These are phyloP conservation scores for Aspergillus spinulosporus DNA, from an alignment of 2,329 filamentous ascomycete genomes.

Conservation along the genomic window DNA sequence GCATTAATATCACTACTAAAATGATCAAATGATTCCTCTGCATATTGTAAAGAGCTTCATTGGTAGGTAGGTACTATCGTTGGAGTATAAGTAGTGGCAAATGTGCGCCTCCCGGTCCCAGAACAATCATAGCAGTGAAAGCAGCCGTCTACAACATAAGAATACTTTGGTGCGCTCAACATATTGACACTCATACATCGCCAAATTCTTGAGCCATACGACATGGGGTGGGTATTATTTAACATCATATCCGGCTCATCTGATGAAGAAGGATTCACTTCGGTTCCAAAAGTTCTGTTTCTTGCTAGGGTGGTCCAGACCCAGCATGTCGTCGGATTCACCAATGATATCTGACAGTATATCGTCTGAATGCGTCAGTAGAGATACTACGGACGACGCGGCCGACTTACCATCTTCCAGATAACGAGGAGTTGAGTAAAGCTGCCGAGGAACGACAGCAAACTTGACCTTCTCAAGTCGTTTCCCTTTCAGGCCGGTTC, in stretches of 20 bases:
- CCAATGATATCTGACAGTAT: slow-evolving; percentile 62
- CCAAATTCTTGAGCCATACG: neutral
- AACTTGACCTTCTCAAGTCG: slow-evolving; percentile 99
- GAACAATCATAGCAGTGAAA: neutral
- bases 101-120: neutral
- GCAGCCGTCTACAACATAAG: neutral
- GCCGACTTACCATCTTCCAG: slow-evolving; percentile 75
- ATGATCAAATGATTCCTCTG: neutral
- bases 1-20: neutral
- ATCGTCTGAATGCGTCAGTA: slow-evolving; percentile 39
- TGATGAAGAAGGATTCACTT: slow-evolving; percentile 65
- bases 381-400: neutral
- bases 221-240: neutral
- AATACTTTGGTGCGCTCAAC: neutral
- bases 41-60: neutral
- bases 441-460: slow-evolving; percentile 69
- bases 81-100: neutral
- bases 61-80: neutral
- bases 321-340: slow-evolving; percentile 74
- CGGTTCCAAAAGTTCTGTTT: slow-evolving; percentile 59
- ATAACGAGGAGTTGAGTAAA: slow-evolving; percentile 77
- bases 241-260: slow-evolving; percentile 38
- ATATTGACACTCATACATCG: neutral
- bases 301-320: slow-evolving; percentile 65
- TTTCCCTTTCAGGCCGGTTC: slow-evolving; percentile 95